Conservation (phyloP, 345 rosid genomes). For the Barbarea vulgaris region DNA sequence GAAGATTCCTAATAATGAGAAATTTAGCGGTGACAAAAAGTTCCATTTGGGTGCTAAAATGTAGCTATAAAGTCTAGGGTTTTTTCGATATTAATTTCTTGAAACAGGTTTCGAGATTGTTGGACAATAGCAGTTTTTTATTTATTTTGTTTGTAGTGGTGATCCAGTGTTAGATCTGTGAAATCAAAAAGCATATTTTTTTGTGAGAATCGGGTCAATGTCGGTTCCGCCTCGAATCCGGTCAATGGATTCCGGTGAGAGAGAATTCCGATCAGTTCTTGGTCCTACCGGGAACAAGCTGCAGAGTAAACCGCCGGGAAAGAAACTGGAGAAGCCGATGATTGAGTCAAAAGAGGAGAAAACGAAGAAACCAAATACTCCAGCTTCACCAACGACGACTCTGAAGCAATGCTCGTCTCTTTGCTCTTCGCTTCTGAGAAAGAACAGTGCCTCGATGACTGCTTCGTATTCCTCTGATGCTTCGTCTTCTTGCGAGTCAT, state of each 20-base stretch:
- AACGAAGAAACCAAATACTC: constrained; percentile 29
- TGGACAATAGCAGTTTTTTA: background rate
- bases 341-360: constrained; percentile 47
- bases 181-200: background rate
- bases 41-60: constrained; percentile 22
- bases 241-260: constrained; percentile 48
- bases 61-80: constrained; percentile 25
- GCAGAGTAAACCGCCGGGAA: constrained; percentile 44
- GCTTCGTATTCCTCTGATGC: constrained; percentile 87
- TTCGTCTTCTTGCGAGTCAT: constrained; percentile 69
- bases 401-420: constrained; percentile 43
- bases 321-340: constrained; percentile 47
- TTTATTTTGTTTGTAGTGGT: background rate
- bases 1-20: constrained; percentile 15
- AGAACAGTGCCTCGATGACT: constrained; percentile 50
- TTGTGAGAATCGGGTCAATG: constrained; percentile 44
- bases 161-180: constrained; percentile 38
- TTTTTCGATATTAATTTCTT: constrained; percentile 14
- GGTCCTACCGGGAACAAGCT: constrained; percentile 66
- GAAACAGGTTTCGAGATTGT: background rate
- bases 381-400: constrained; percentile 37
- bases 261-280: constrained; percentile 56
- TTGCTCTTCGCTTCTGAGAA: constrained; percentile 47
- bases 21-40: constrained; percentile 9
- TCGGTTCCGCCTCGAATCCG: constrained; percentile 62